A percentile compares a stretch with the other conserved stretches of the same genome.
Conservation (phyloP, 139 green algal genomes). For the Bryopsis sp. region DNA sequence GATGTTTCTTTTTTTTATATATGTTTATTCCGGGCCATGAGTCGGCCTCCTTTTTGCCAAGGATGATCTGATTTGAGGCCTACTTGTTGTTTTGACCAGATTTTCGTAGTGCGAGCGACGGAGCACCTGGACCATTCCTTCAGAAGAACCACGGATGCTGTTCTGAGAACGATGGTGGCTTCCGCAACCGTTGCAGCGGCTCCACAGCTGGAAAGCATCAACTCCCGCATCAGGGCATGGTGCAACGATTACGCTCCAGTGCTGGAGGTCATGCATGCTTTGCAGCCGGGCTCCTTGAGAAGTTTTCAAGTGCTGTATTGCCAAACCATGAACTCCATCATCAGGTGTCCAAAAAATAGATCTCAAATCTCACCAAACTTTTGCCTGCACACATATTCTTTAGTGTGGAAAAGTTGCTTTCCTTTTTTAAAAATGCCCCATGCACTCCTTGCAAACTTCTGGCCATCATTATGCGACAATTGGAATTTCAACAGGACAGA, state of each 20-base stretch:
- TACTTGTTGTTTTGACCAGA: neutral
- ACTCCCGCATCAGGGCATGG: neutral
- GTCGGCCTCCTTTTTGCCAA: no score
- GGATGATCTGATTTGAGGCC: no score
- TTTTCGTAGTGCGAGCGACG: neutral
- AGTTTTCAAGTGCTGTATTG: neutral
- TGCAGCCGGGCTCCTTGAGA: slow-evolving; percentile 6
- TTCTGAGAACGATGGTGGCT: neutral
- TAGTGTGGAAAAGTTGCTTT: no score
- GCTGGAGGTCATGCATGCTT: neutral
- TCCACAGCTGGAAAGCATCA: slow-evolving; percentile 5
- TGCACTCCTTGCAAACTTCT: no score
- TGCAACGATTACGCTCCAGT: neutral
- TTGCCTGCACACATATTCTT: neutral
- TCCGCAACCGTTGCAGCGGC: neutral
- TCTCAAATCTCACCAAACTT: neutral
- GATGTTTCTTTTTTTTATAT: no score
- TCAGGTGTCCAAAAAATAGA: neutral
- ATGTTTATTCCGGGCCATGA: no score
- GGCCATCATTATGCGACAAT: no score
- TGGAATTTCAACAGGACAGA: no score
- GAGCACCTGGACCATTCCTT: neutral
- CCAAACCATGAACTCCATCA: slow-evolving; percentile 11
- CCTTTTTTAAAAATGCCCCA: no score
- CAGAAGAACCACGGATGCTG: neutral